These are phyloP conservation scores for Kazachstania psychrophila DNA, from an alignment of 805 yeast species.

Conservation along the genomic window DNA sequence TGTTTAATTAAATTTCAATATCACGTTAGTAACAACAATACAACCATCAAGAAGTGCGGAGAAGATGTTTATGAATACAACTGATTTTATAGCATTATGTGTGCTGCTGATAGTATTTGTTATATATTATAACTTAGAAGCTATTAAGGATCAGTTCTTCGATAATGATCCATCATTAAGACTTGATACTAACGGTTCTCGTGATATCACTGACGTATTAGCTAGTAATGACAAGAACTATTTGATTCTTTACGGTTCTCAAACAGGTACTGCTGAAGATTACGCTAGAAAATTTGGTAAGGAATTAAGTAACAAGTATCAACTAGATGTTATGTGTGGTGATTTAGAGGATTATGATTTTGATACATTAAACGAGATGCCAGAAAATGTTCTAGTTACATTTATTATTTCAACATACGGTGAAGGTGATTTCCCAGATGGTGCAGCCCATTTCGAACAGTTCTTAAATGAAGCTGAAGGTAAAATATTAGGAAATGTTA, in stretches of 20 bases:
- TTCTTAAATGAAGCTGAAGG: constrained; percentile 52
- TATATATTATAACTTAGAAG: constrained; percentile 5
- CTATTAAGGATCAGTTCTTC: constrained; percentile 12
- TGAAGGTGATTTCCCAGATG: constrained; percentile 97
- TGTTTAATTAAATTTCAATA: no score
- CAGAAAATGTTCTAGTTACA: constrained; percentile 50
- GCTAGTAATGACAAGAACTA: constrained; percentile 60
- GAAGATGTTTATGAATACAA: constrained; percentile 41
- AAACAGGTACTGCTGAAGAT: constrained; percentile 98
- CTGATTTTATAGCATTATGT: constrained; percentile 60
- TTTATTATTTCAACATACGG: constrained; percentile 91
- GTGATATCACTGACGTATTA: constrained; percentile 53
- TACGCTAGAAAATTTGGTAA: constrained; percentile 85
- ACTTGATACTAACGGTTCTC: constrained; percentile 34
- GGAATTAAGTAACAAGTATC: constrained; percentile 75
- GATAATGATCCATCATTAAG: constrained; percentile 33
- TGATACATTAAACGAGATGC: constrained; percentile 61
- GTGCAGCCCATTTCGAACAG: constrained; percentile 72
- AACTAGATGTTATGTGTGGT: constrained; percentile 72
- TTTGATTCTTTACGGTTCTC: constrained; percentile 83
- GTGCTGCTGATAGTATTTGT: constrained; percentile 15
- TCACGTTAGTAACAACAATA: no score
- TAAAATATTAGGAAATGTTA: constrained; percentile 42
- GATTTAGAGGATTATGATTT: constrained; percentile 85
- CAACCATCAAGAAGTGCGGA: no score